These are phyloP conservation scores for Penicillium sp. DNA, from an alignment of 2,329 filamentous ascomycete species.

Conservation along the genomic window DNA sequence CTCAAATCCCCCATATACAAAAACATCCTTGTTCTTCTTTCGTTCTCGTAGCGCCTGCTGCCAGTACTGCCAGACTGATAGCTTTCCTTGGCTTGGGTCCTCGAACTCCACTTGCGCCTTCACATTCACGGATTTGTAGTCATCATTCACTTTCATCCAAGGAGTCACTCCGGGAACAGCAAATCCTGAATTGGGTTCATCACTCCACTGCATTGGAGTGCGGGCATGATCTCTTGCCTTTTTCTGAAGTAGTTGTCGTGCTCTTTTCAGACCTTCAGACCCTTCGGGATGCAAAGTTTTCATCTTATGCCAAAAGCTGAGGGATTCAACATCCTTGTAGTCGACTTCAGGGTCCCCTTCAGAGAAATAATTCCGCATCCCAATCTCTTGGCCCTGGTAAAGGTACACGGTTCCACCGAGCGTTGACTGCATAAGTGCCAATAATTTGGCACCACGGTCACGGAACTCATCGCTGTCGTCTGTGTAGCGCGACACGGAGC, in stretches of 20 bases:
- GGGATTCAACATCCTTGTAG: constrained; percentile 65
- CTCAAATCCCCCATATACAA: not conserved
- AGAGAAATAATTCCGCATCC: constrained; percentile 61
- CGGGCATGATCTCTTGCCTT: constrained; percentile 62
- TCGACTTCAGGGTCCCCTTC: constrained; percentile 56
- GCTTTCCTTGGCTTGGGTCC: not conserved
- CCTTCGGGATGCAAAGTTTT: constrained; percentile 18
- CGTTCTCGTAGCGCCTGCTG: not conserved
- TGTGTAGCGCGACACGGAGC: constrained; percentile 54
- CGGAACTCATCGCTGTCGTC: constrained; percentile 48
- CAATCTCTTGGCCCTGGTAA: constrained; percentile 66
- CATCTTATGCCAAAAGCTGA: constrained; percentile 50
- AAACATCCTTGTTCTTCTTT: not conserved
- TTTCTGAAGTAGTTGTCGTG: constrained; percentile 32
- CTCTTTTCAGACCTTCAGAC: constrained; percentile 23
- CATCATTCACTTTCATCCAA: constrained; percentile 68
- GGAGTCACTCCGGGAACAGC: constrained; percentile 51
- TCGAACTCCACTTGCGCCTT: not conserved
- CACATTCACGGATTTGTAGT: constrained; percentile 54
- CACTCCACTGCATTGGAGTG: constrained; percentile 68
- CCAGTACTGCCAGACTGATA: not conserved
- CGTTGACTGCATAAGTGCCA: constrained; percentile 54
- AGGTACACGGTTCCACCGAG: constrained; percentile 62
- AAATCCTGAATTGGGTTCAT: constrained; percentile 61
- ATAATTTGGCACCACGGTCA: constrained; percentile 53